phyloP scores from a whole-genome alignment of 176 grass and related monocot genomes.

The Avena sativa region DNA sequence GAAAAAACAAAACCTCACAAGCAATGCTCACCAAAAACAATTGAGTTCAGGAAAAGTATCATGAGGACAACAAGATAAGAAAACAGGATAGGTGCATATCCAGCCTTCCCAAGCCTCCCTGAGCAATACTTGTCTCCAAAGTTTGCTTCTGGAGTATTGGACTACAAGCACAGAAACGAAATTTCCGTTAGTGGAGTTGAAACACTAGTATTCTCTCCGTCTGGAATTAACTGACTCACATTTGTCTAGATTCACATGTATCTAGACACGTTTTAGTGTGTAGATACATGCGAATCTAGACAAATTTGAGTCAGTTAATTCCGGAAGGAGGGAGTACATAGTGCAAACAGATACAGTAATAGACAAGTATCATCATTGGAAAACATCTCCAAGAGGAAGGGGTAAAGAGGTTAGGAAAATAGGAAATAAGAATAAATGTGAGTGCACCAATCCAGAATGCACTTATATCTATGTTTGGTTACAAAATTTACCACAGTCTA shows the following conservation, averaged over 20 bases:
- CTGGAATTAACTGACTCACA: too few relatives aligned
- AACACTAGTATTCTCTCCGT: conserved; percentile 3
- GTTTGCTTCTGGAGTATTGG: conserved; percentile 82
- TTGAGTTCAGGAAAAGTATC: conserved; percentile 83
- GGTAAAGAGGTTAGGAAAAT: neutral
- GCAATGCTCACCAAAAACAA: conserved; percentile 70
- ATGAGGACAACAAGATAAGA: conserved; percentile 58
- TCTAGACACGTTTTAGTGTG: too few relatives aligned
- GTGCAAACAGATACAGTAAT: neutral
- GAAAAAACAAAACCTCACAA: conserved; percentile 24
- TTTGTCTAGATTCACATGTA: too few relatives aligned
- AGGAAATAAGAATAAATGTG: conserved; percentile 5
- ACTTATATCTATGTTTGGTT: neutral
- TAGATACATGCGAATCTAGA: too few relatives aligned
- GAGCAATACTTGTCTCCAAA: conserved; percentile 75
- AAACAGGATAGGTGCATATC: conserved; percentile 87
- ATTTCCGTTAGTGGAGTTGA: conserved; percentile 48
- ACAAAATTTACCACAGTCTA: conserved; percentile 27
- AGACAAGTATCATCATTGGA: neutral
- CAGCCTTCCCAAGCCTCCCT: conserved; percentile 64
- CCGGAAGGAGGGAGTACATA: too few relatives aligned
- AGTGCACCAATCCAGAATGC: neutral
- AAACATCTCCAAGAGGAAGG: conserved; percentile 32
- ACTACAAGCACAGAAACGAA: conserved; percentile 59
- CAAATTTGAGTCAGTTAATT: too few relatives aligned